A percentile compares a stretch with the other conserved stretches of the same genome.
Conservation (phyloP, 768 basidiomycete species). For the Grammothele lineata region DNA sequence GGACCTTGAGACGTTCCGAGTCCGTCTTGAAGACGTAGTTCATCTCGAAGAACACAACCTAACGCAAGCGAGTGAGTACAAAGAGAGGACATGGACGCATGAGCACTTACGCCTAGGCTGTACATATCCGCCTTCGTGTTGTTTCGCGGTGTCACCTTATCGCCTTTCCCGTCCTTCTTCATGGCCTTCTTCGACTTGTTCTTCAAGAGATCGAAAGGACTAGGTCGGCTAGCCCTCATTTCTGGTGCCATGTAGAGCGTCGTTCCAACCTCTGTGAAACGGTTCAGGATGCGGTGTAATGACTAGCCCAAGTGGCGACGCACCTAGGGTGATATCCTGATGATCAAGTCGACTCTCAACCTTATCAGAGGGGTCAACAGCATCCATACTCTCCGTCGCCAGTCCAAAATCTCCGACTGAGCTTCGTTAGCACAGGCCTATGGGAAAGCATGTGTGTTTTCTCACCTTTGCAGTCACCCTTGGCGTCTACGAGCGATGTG, state of each 20-base stretch:
- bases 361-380: conserved; percentile 70
- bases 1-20: conserved; percentile 78
- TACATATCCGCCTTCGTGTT: conserved; percentile 93
- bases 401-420: conserved; percentile 91
- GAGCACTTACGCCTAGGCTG: conserved; percentile 71
- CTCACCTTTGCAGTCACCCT: conserved; percentile 77
- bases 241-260: conserved; percentile 92
- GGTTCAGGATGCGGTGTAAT: not conserved
- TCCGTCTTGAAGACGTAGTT: conserved; percentile 80
- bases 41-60: conserved; percentile 99
- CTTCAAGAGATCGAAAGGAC: not conserved
- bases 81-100: no score
- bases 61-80: not conserved
- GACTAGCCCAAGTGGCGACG: conserved; percentile 6
- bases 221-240: conserved; percentile 52
- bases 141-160: conserved; percentile 51
- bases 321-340: conserved; percentile 74
- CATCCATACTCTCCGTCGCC: conserved; percentile 77
- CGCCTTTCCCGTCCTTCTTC: conserved; percentile 20
- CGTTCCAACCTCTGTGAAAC: conserved; percentile 74
- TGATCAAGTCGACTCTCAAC: conserved; percentile 42
- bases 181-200: not conserved
- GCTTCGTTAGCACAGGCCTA: no score
- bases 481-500: conserved; percentile 63
- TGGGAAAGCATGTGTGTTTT: no score